These are phyloP conservation scores for Pulveroboletus ravenelii DNA, from an alignment of 768 basidiomycete species.

Conservation along the genomic window DNA sequence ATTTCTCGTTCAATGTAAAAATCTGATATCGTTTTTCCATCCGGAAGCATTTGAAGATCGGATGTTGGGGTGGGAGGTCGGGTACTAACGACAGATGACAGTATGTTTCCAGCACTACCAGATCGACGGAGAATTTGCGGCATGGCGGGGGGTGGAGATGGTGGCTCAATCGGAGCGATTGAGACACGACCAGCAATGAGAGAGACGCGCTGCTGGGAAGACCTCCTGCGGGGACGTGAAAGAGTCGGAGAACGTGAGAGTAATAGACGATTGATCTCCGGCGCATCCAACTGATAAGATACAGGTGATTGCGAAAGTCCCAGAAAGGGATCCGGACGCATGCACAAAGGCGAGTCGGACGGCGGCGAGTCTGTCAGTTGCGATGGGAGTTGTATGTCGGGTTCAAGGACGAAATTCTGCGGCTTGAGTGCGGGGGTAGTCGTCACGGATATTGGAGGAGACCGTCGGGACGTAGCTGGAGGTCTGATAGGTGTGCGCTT, in stretches of 20 bases:
- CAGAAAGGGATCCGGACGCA: slow-evolving; percentile 32
- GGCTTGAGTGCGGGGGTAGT: slow-evolving; percentile 26
- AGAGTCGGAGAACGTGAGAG: slow-evolving; percentile 49
- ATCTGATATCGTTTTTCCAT: slow-evolving; percentile 74
- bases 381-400: slow-evolving; percentile 25
- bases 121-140: slow-evolving; percentile 63
- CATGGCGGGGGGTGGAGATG: slow-evolving; percentile 56
- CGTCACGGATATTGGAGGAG: slow-evolving; percentile 12
- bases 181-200: slow-evolving; percentile 77
- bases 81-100: slow-evolving; percentile 57
- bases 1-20: slow-evolving; percentile 85
- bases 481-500: slow-evolving; percentile 4
- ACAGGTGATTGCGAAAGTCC: slow-evolving; percentile 14
- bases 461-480: slow-evolving; percentile 7
- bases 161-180: slow-evolving; percentile 72
- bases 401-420: slow-evolving; percentile 20
- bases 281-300: slow-evolving; percentile 17
- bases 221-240: slow-evolving; percentile 66
- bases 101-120: slow-evolving; percentile 56
- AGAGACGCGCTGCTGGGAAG: slow-evolving; percentile 81
- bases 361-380: slow-evolving; percentile 30
- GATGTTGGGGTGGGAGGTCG: slow-evolving; percentile 57
- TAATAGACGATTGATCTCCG: slow-evolving; percentile 25
- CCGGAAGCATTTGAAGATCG: slow-evolving; percentile 30
- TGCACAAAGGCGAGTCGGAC: slow-evolving; percentile 29